These are phyloP conservation scores for Malus orientalis DNA, from an alignment of 306 rosid genomes.

Conservation along the genomic window DNA sequence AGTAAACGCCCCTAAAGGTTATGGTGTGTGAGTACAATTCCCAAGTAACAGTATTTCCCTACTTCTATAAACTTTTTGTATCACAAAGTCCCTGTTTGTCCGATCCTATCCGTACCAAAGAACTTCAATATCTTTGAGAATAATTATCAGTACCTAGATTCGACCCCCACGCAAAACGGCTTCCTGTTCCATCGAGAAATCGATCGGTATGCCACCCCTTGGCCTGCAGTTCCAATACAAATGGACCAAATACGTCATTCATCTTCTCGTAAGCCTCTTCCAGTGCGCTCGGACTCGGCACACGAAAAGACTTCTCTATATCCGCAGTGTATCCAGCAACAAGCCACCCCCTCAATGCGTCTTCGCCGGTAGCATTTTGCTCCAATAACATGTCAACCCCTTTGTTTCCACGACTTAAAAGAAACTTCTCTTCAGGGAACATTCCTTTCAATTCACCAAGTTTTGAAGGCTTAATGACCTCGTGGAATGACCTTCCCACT, in stretches of 20 bases:
- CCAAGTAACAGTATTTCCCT: neutral
- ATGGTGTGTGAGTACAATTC: neutral
- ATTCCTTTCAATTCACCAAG: conserved; percentile 45
- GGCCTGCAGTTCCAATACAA: conserved; percentile 58
- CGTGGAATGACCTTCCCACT: conserved; percentile 59
- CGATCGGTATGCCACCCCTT: conserved; percentile 98
- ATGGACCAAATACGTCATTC: conserved; percentile 51
- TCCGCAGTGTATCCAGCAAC: conserved; percentile 74
- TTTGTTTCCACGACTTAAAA: conserved; percentile 38
- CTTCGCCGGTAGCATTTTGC: conserved; percentile 76
- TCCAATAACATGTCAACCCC: conserved; percentile 76
- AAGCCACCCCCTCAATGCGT: conserved; percentile 91
- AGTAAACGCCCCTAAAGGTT: neutral
- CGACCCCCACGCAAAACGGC: conserved; percentile 52
- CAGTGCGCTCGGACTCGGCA: conserved; percentile 30
- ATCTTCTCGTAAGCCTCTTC: conserved; percentile 66
- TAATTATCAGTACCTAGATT: neutral
- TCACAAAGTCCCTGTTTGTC: neutral
- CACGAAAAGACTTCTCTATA: conserved; percentile 30
- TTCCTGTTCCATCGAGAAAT: conserved; percentile 77
- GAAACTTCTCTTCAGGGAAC: conserved; percentile 70
- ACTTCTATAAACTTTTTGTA: neutral
- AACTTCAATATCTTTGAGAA: neutral
- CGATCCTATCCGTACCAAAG: neutral
- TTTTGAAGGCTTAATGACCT: conserved; percentile 67